Evolutionary conservation across 306 rosid species (phyloP).

Genomic region (Cyamopsis tetragonoloba): DNA sequence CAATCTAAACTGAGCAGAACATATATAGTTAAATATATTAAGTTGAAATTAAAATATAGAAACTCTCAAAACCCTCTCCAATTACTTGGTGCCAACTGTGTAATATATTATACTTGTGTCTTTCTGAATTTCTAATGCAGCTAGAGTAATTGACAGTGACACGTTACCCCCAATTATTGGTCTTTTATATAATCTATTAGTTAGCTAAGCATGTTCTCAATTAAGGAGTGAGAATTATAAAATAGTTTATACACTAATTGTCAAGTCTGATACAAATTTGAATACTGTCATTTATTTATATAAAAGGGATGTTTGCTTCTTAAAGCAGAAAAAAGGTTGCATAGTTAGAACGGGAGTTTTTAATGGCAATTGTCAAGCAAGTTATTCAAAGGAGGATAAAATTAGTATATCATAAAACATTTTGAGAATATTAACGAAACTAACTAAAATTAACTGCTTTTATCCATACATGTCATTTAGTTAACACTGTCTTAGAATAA

Average conservation of each 20-base stretch:
- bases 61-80: not conserved
- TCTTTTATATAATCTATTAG: not conserved
- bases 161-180: not conserved
- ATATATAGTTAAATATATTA: not conserved
- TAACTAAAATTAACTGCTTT: too few species aligned
- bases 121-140: not conserved
- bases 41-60: not conserved
- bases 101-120: not conserved
- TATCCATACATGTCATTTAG: too few species aligned
- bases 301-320: not conserved
- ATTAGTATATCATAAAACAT: too few species aligned
- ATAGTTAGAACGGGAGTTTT: too few species aligned
- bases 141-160: not conserved
- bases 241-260: not conserved
- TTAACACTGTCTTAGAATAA: too few species aligned
- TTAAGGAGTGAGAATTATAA: not conserved
- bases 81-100: slow-evolving; percentile 13
- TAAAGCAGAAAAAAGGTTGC: not conserved
- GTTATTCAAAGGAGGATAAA: too few species aligned
- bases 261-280: not conserved
- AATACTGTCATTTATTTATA: not conserved
- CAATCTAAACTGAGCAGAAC: not conserved
- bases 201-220: not conserved
- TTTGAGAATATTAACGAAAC: too few species aligned
- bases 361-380: too few species aligned